phyloP scores from a whole-genome alignment of 2,329 filamentous ascomycete species.

The Paraphoma sp. region DNA sequence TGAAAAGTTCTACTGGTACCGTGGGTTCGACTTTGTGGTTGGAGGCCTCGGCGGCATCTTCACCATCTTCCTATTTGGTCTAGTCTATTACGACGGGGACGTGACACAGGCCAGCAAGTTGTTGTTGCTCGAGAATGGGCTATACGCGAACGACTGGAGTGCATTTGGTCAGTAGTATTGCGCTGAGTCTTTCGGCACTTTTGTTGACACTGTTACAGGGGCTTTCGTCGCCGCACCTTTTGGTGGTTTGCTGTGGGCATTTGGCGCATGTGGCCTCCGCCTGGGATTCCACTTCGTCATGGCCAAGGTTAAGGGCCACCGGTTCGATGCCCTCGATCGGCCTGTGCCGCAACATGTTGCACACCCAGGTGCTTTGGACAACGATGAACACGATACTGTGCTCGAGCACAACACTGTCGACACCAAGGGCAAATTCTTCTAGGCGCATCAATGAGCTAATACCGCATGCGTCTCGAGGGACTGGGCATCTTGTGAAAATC shows the following conservation, averaged over 20 bases:
- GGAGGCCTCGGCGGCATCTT: constrained; percentile 80
- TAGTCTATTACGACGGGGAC: constrained; percentile 77
- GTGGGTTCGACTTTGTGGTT: constrained; percentile 79
- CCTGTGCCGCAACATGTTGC: constrained; percentile 26
- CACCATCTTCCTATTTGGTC: constrained; percentile 81
- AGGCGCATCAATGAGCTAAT: not conserved
- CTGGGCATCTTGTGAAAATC: not conserved
- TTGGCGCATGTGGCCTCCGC: constrained; percentile 66
- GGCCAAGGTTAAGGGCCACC: constrained; percentile 64
- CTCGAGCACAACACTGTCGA: constrained; percentile 29
- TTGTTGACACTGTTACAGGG: constrained; percentile 36
- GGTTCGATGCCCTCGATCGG: constrained; percentile 72
- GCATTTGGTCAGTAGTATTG: constrained; percentile 65
- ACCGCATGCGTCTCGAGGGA: too few relatives aligned
- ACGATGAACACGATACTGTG: constrained; percentile 34
- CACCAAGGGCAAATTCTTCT: constrained; percentile 44
- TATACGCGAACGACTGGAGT: constrained; percentile 81
- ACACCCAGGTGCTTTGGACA: constrained; percentile 23
- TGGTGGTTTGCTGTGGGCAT: constrained; percentile 75
- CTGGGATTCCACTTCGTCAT: constrained; percentile 64
- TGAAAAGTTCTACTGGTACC: constrained; percentile 73
- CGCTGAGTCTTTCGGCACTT: too few relatives aligned
- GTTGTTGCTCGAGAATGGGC: constrained; percentile 73
- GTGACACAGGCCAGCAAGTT: constrained; percentile 69
- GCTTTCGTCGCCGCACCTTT: constrained; percentile 82